Evolutionary conservation across 2,329 filamentous ascomycete genomes (phyloP), one percentile per base, ranked within the genome.

Genomic region (Cladosporium sp.): DNA sequence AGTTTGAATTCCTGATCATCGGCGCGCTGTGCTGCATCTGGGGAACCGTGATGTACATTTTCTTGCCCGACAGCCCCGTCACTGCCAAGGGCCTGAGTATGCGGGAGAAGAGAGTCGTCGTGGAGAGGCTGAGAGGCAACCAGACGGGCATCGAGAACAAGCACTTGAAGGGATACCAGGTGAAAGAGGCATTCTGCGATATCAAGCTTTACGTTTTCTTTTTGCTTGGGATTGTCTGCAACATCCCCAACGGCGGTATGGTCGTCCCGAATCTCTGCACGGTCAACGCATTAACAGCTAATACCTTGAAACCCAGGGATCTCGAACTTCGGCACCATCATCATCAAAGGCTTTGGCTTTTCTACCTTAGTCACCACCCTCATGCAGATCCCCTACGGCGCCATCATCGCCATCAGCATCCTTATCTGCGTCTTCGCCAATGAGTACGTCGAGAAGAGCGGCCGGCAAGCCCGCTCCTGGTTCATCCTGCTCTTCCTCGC

Each of bases 1-100:
- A 80, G 61, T 86, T 83, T 57, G 82, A 86, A 51, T 87, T 87
- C 62, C 67, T 87, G 13, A 77, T 87, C n/a, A 82, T 73, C 3
- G 72, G 73, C 3, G 63, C 78, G 1, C 71, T 85, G 9, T 85
- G 81, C 54, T 72, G 78, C 13, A 54, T 72, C 10, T 86, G 82
- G 77, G 83, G 79, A 1, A 73, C 84, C 7, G 67, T 81, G 9
- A 78, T 85, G 62, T 52, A 55, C 46, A 58, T 66, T 16, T 60
- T 64, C 58, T 43, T 65, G 4, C 63, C 63, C 1, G 62, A 65
- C 78, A 75, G 54, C 0, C 82, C 80, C 0, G 72, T 78, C 16
- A 80, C 76, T 1, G 77, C 78, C 11, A 73, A 73, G 35, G 76
- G 77, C 4, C 72, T 84, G 45, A 74, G 66, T 5, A 67, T 70